Evolutionary conservation across 495 filamentous ascomycete genomes (phyloP).

Genomic region (Monascus purpureus): DNA sequence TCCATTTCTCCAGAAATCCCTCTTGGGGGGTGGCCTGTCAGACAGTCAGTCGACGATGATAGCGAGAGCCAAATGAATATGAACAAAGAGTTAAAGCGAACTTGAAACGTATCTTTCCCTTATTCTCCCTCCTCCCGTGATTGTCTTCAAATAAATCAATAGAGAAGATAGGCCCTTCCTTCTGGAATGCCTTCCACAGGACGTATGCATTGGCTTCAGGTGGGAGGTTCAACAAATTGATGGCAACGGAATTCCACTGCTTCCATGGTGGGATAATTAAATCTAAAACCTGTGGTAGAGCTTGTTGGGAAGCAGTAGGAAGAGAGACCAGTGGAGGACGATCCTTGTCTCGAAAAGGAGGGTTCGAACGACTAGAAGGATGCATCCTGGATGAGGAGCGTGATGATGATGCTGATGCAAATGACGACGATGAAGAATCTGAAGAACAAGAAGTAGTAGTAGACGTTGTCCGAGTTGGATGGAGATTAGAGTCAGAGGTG

Average conservation of each 20-base stretch:
- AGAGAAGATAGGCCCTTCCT: conserved; percentile 24
- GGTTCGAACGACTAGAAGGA: no score
- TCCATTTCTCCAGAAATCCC: conserved; percentile 22
- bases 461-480: no score
- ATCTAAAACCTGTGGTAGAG: background rate
- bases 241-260: conserved; percentile 21
- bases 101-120: conserved; percentile 31
- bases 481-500: no score
- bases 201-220: conserved; percentile 14
- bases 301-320: background rate
- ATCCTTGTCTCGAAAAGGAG: background rate
- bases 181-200: conserved; percentile 24
- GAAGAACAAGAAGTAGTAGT: no score
- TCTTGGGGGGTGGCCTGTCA: conserved; percentile 26
- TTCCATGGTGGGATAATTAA: conserved; percentile 19
- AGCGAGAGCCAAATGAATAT: background rate
- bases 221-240: conserved; percentile 23
- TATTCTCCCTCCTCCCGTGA: conserved; percentile 11
- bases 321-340: background rate
- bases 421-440: no score
- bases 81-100: conserved; percentile 7
- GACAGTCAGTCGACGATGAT: conserved; percentile 3
- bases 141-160: conserved; percentile 32
- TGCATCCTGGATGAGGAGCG: no score
- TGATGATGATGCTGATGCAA: no score